Conservation (phyloP, 1,284 basidiomycete genomes). For the Cutaneotrichosporon sp. region DNA sequence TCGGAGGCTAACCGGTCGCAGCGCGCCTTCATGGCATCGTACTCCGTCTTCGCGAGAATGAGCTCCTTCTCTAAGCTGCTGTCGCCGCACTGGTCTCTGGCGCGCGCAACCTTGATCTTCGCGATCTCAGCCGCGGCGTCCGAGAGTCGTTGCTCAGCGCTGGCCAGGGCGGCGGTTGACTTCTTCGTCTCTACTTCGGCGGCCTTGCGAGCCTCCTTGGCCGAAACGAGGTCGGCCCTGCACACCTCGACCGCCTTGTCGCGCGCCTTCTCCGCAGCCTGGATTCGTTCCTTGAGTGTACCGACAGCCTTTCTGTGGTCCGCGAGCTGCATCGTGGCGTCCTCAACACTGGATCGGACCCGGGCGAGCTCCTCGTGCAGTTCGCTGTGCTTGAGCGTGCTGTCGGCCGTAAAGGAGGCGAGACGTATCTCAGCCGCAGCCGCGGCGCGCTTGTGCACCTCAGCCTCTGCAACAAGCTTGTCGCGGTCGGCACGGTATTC, state of each 20-base stretch:
- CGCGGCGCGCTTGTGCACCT: not conserved
- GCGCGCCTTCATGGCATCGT: constrained; percentile 11
- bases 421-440: not conserved
- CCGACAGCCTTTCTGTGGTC: not conserved
- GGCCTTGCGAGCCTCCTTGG: not conserved
- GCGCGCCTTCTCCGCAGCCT: constrained; percentile 65
- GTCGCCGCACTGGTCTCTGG: not conserved
- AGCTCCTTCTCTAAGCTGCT: constrained; percentile 12
- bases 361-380: constrained; percentile 1
- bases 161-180: not conserved
- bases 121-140: not conserved
- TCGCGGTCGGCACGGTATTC: not conserved
- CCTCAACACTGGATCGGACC: not conserved
- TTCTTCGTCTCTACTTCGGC: not conserved
- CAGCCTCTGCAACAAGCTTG: not conserved
- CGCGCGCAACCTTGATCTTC: not conserved
- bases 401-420: not conserved
- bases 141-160: not conserved
- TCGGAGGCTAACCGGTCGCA: constrained; percentile 20
- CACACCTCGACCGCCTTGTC: constrained; percentile 70
- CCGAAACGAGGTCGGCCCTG: not conserved
- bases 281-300: not conserved
- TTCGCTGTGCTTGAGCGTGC: not conserved
- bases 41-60: constrained; percentile 9
- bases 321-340: not conserved